phyloP scores from a whole-genome alignment of 2,329 filamentous ascomycete species.

The Sarocladiaceae sp. region DNA sequence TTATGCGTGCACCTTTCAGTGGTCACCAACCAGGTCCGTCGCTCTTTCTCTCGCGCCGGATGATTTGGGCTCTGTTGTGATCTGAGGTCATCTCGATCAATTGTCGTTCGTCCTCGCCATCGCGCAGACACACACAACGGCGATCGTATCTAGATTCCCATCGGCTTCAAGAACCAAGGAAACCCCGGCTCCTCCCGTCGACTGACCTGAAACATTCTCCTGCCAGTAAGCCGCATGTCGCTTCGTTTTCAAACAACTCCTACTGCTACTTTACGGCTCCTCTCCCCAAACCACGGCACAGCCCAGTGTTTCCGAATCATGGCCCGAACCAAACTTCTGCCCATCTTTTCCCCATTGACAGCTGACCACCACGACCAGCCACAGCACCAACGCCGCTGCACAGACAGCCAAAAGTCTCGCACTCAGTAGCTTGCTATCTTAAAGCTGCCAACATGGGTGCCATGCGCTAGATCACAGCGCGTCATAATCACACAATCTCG shows the following conservation, averaged over 20 bases:
- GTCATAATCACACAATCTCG: background rate
- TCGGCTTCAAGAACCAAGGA: background rate
- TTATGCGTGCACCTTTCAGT: too few relatives aligned
- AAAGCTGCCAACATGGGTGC: constrained; percentile 1
- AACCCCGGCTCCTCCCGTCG: constrained; percentile 7
- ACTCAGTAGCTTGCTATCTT: background rate
- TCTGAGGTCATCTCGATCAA: too few relatives aligned
- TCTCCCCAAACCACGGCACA: background rate
- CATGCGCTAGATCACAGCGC: background rate
- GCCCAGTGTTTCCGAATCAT: constrained; percentile 8
- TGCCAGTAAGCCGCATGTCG: constrained; percentile 1
- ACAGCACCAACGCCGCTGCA: background rate
- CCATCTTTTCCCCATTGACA: background rate
- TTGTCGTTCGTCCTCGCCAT: background rate
- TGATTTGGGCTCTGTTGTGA: background rate
- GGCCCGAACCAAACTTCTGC: constrained; percentile 5
- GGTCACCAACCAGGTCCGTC: too few relatives aligned
- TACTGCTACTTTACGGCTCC: background rate
- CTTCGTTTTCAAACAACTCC: background rate
- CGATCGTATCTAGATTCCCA: constrained; percentile 1
- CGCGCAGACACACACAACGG: background rate
- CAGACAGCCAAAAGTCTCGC: background rate
- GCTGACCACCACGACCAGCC: background rate
- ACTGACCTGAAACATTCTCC: constrained; percentile 7
- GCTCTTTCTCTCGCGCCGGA: too few relatives aligned